phyloP scores from a whole-genome alignment of 768 basidiomycete genomes.

The Mycena crocata region DNA sequence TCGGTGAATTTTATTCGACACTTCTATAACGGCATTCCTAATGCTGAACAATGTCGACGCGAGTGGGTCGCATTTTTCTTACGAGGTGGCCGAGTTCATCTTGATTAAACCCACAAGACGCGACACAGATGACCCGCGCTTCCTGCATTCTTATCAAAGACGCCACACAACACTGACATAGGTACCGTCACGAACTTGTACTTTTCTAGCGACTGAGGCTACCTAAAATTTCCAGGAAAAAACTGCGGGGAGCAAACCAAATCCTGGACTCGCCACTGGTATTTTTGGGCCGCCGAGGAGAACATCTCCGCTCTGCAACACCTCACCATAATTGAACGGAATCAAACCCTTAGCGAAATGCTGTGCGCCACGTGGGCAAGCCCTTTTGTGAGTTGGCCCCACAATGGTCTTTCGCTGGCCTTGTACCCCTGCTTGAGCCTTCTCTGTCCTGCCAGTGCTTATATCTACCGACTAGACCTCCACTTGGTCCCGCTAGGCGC shows the following conservation, averaged over 20 bases:
- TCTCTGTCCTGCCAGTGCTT: neutral
- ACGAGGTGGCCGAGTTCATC: neutral
- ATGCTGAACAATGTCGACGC: too few relatives aligned
- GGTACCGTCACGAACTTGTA: neutral
- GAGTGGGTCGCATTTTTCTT: neutral
- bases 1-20: neutral
- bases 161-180: conserved; percentile 11
- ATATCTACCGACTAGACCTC: neutral
- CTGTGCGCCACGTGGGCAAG: conserved; percentile 20
- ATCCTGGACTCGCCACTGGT: neutral
- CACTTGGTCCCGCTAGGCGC: neutral
- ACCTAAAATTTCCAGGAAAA: neutral
- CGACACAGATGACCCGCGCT: neutral
- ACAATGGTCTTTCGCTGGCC: conserved; percentile 3
- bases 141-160: conserved; percentile 26
- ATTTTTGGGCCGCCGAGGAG: neutral
- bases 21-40: too few relatives aligned
- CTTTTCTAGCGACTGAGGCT: neutral
- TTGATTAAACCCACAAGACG: neutral
- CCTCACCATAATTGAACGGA: neutral
- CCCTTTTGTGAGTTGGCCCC: conserved; percentile 20
- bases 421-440: neutral
- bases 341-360: neutral
- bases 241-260: neutral
- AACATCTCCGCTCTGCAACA: neutral